Evolutionary conservation across 2,329 filamentous ascomycete species (phyloP).

Genomic region (Colletotrichum sp.): DNA sequence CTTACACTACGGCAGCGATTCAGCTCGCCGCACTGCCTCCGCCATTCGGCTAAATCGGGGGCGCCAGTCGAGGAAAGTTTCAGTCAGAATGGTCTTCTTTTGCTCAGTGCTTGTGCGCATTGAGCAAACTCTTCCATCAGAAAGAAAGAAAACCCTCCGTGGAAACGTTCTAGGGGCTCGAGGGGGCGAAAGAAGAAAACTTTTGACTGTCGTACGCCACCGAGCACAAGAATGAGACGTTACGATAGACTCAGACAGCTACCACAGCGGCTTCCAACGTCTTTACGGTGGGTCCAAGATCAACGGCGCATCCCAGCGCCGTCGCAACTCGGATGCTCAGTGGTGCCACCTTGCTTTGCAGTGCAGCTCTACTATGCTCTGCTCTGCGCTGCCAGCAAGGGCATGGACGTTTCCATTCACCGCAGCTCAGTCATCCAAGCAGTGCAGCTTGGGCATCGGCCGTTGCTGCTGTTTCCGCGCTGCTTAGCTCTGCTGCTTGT

Average conservation of each 20-base stretch:
- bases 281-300: constrained; percentile 2
- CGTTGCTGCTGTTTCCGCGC: not conserved
- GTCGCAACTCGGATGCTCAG: not conserved
- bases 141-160: not conserved
- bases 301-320: not conserved
- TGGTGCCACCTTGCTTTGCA: not conserved
- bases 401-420: not conserved
- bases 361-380: not conserved
- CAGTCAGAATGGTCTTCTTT: not conserved
- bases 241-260: not conserved
- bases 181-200: not conserved
- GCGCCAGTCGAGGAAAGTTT: not conserved
- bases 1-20: not conserved
- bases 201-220: not conserved
- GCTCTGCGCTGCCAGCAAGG: not conserved
- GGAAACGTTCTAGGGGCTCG: not conserved
- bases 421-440: not conserved
- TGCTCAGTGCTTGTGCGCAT: not conserved
- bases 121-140: not conserved
- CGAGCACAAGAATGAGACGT: constrained; percentile 3
- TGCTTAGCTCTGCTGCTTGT: not conserved
- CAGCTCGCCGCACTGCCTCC: not conserved
- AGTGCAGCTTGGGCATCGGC: not conserved
- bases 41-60: not conserved
- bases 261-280: not conserved